Base-by-base conservation (phyloP, 306 rosid species). In the Erythrophleum fordii region DNA sequence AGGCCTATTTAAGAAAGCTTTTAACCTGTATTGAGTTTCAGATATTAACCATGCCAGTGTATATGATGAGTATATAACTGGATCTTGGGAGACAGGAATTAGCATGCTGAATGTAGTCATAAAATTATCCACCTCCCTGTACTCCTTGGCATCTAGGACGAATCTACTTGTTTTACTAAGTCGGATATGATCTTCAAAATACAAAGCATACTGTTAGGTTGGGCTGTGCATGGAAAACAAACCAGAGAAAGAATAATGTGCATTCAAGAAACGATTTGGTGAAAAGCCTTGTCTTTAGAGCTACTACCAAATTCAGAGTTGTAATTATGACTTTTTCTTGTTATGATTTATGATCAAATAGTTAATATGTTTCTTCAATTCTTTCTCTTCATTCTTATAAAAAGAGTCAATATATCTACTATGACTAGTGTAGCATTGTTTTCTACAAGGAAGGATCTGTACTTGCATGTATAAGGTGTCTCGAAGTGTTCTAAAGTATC, bases 11-110 rank as follows among this genome's bases (percentile, higher is more conserved):
- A 58, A 23, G 17, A 53, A 46, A 18, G 14, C 5, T 46, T 22
- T 20, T 55, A 11, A 49, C 29, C 14, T 64, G 46, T 2, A 11
- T 72, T 71, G 26, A 59, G 29, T 61, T 82, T 71, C 42, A 28
- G 51, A 62, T 49, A 16, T 20, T n/a, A 42, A 66, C 18, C 53
- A 23, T 72, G 79, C 72, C 35, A 42, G 34, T 59, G 29, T 77
- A 5, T 62, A 7, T 52, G 59, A 53, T 31, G 61, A 22, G 46
- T 62, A 20, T 48, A 72, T 75, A 44, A 71, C 58, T 49, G 53
- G 68, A 23, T 71, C 41, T 42, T 39, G 23, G 25, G 11, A 53
- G 56, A 65, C 10, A 37, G 46, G 28, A 46, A 13, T 13, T 18
- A 48, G 53, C n/a, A 48, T 48, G 53, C 53, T 48, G 53, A 5